Evolutionary conservation across 352 stramenopile genomes (phyloP), one percentile per base, ranked within the genome.

Genomic region (Pythium scleroteichum): DNA sequence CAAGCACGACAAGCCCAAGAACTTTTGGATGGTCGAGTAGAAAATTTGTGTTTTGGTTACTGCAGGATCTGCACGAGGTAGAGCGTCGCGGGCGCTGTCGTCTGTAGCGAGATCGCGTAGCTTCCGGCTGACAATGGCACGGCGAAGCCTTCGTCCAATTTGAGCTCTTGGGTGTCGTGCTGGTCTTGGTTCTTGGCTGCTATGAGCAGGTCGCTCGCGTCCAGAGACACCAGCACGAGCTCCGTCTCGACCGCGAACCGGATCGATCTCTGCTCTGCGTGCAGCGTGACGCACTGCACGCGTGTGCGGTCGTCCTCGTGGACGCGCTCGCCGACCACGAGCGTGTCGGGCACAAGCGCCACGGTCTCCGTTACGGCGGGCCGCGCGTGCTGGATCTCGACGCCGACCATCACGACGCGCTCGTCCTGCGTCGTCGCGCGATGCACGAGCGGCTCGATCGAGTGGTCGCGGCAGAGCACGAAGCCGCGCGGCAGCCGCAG

Each of bases 401-500:
- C 63, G 41, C 80, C 76, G 46, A 85, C 55, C 27, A 82, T 67
- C 42, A 73, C 71, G 16, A 75, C 59, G 24, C 55, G 59, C 6
- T 64, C n/a, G 24, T 76, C 66, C 7, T n/a, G 41, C 1, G 69
- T 76, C 27, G 66, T 70, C 26, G 66, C 62, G 8, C 67, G 42
- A 24, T 85, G 76, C 13, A 82, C 60, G 8, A 80, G 44, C 35
- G 72, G 62, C 56, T 79, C 69, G 42, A 71, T 61, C 26, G 65
- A 74, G 53, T 85, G 76, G 54, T 85, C 72, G 24, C 73, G 73
- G 50, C 76, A 85, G 53, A 85, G 77, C 12, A 85, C 73, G 10
- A 59, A 52, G 16, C 75, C 70, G 9, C 71, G 70, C 23, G 54
- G 44, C 46, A 76, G 66, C n/a, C 59, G 33, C 27, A 85, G 57